Evolutionary conservation across 164 flowering plant species (phyloP).

Genomic region (Buxus sempervirens): DNA sequence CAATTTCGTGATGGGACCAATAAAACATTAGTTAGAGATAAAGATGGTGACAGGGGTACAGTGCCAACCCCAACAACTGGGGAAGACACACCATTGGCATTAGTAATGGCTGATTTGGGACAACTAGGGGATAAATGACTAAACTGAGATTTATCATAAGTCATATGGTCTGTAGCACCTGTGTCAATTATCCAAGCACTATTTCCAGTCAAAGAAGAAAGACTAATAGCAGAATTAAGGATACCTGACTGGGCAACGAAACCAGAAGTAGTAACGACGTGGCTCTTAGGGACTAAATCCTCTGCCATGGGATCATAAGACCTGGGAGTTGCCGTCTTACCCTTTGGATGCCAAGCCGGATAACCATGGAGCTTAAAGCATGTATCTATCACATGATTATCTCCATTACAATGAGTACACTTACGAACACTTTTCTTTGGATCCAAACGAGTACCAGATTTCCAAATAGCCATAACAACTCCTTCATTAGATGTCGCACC

Average conservation of each 20-base stretch:
- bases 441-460: neutral
- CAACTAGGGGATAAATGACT: slow-evolving; percentile 1
- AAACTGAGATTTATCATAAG: slow-evolving; percentile 1
- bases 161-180: slow-evolving; percentile 10
- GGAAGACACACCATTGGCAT: slow-evolving; percentile 10
- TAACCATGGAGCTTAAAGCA: slow-evolving; percentile 10
- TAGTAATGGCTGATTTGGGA: slow-evolving; percentile 3
- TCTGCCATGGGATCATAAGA: neutral
- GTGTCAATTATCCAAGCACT: slow-evolving; percentile 12
- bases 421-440: slow-evolving; percentile 2
- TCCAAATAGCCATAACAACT: neutral
- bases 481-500: slow-evolving; percentile 4
- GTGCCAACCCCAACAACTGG: slow-evolving; percentile 5
- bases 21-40: neutral
- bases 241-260: slow-evolving; percentile 9
- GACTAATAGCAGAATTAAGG: neutral
- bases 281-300: neutral
- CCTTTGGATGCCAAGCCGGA: slow-evolving; percentile 6
- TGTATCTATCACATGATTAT: neutral
- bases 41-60: neutral
- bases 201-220: slow-evolving; percentile 6
- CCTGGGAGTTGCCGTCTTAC: neutral
- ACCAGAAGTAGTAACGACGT: neutral
- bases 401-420: slow-evolving; percentile 12
- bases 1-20: slow-evolving; percentile 5